Conservation (phyloP, 192 early-diverging fungal species). For the Podochytrium sp. region DNA sequence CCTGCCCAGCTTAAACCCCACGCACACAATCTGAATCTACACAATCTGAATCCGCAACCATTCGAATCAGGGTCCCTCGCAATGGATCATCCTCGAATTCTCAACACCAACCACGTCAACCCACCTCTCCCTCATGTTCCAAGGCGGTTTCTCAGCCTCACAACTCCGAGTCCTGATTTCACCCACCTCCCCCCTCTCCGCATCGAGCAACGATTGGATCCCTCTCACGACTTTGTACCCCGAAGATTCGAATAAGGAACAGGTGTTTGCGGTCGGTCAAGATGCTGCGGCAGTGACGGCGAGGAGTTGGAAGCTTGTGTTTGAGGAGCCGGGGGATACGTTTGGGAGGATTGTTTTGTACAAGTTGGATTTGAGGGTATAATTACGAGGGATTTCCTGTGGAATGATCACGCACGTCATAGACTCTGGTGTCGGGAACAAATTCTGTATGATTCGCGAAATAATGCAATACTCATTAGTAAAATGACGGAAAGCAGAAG, state of each 20-base stretch:
- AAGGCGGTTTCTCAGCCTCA: conserved; percentile 21
- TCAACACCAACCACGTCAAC: background rate
- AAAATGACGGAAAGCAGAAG: too few relatives aligned
- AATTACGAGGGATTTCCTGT: too few relatives aligned
- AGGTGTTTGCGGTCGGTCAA: background rate
- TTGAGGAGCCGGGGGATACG: background rate
- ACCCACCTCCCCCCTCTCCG: background rate
- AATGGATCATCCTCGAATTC: conserved; percentile 29
- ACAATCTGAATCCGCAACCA: too few relatives aligned
- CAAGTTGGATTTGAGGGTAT: conserved; percentile 4
- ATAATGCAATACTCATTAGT: too few relatives aligned
- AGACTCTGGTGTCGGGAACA: too few relatives aligned
- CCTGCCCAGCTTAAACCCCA: too few relatives aligned
- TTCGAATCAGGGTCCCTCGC: conserved; percentile 15
- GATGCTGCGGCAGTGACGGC: background rate
- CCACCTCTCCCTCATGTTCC: conserved; percentile 22
- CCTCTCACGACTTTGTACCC: conserved; percentile 8
- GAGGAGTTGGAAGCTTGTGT: conserved; percentile 13
- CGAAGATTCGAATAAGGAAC: conserved; percentile 11
- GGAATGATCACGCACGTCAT: too few relatives aligned
- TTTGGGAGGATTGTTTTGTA: conserved; percentile 27
- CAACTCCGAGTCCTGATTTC: conserved; percentile 1
- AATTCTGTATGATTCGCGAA: too few relatives aligned
- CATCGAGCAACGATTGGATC: conserved; percentile 7
- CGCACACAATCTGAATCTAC: too few relatives aligned